These are phyloP conservation scores for Cryphonectria nitschkei DNA, from an alignment of 2,329 filamentous ascomycete species.

Conservation along the genomic window DNA sequence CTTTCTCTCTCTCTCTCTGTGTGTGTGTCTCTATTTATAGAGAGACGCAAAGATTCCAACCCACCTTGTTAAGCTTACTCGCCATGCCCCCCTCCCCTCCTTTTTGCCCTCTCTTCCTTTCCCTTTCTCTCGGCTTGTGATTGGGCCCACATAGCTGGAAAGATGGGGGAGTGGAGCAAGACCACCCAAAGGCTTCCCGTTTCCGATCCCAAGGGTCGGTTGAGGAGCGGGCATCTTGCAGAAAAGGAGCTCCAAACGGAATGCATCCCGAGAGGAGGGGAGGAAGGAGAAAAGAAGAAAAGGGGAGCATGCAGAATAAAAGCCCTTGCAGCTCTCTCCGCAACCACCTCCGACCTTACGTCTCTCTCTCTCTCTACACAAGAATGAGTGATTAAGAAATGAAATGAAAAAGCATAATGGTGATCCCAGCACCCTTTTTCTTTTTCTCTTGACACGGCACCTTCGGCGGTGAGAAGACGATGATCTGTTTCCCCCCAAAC, in stretches of 20 bases:
- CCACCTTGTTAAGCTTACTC: constrained; percentile 3
- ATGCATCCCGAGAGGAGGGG: background rate
- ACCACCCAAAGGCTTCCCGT: background rate
- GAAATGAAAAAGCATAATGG: too few relatives aligned
- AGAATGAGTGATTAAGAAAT: background rate
- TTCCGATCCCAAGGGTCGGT: background rate
- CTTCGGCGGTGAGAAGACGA: background rate
- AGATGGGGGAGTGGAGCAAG: background rate
- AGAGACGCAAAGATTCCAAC: background rate
- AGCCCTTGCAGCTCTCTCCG: too few relatives aligned
- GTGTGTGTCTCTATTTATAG: background rate
- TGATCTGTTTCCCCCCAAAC: background rate
- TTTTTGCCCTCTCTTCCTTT: background rate
- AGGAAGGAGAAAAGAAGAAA: background rate
- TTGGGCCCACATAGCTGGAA: background rate
- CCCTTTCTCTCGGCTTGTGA: background rate
- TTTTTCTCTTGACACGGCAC: background rate
- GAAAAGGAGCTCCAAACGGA: background rate
- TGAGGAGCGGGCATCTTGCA: background rate
- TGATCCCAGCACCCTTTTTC: background rate
- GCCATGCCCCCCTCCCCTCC: background rate
- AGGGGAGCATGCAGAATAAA: background rate
- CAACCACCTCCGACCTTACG: background rate
- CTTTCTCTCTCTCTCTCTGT: background rate
- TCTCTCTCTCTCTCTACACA: background rate